Base-by-base conservation (phyloP, 2,329 filamentous ascomycete genomes). In the Daldinia eschscholtzii region DNA sequence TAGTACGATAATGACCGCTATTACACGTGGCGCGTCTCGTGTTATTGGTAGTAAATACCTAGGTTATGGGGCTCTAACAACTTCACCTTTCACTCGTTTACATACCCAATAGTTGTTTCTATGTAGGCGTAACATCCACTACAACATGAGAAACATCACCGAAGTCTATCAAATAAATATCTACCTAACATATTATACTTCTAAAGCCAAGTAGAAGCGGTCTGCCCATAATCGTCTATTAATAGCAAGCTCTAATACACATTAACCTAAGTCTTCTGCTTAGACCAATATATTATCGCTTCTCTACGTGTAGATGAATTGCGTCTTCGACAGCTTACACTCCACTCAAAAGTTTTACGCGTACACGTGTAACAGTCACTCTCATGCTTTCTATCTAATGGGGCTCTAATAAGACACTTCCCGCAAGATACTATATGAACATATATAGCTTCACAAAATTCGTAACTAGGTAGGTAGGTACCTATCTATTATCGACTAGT, bases 21-120 rank as follows among this genome's bases (percentile, higher is more conserved):
- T 55, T 37, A 55, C 50, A 55, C 50, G 50, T 55, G 50, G 30
- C 50, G 33, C 23, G 7, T n/a, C 9, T 37, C 12, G 18, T 35
- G 12, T 26, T 18, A 7, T 55, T 37, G n/a, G 33, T 15, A 20
- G 18, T 26, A 13, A 13, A 20, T 53, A n/a, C n/a, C n/a, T n/a
- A 28, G 13, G 12, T 6, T 4, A 20, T 20, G 15, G 15, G 48
- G 28, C 50, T 20, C 30, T 37, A 20, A n/a, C 33, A 12, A 13
- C 18, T 12, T 15, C 20, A 7, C 15, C 18, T 37, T 35, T 37
- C 20, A 20, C 18, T 33, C 4, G 6, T 15, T 26, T 23, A 28
- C 18, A 26, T 46, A 42, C 41, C 6, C 18, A 18, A 18, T 42
- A 18, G 13, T 42, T 18, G 20, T 12, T 15, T 15, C n/a, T 42